Conservation (phyloP, 2,329 filamentous ascomycete genomes). For the Pseudocercospora ulei region DNA sequence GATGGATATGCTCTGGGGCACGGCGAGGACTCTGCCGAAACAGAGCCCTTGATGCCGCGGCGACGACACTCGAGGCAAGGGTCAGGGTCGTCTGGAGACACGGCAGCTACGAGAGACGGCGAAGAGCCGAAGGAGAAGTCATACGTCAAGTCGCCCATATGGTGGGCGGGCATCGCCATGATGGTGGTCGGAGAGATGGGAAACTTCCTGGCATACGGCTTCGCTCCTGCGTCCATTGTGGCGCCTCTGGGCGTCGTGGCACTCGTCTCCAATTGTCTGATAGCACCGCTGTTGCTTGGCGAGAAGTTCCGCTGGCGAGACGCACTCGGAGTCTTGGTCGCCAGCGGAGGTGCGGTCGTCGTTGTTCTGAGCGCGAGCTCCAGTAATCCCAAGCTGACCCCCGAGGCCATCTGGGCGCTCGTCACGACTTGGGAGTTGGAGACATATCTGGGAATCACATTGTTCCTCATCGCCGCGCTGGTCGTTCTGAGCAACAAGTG, state of each 20-base stretch:
- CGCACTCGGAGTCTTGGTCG: constrained; percentile 76
- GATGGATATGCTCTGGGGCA: constrained; percentile 28
- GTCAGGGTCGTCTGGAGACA: constrained; percentile 34
- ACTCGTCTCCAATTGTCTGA: constrained; percentile 89
- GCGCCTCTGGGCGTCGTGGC: constrained; percentile 95
- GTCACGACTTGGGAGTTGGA: constrained; percentile 85
- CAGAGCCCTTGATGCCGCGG: constrained; percentile 47
- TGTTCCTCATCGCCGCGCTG: constrained; percentile 60
- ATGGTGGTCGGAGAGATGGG: constrained; percentile 90
- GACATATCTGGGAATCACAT: constrained; percentile 73
- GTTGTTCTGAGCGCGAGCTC: constrained; percentile 86
- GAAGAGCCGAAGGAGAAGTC: constrained; percentile 48
- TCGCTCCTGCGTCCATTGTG: constrained; percentile 93
- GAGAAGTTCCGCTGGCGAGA: constrained; percentile 79
- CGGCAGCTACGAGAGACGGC: constrained; percentile 34
- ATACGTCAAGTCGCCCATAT: constrained; percentile 85
- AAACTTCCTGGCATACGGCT: constrained; percentile 95
- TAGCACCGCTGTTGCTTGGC: constrained; percentile 87
- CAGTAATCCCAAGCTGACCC: constrained; percentile 81
- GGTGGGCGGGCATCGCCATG: constrained; percentile 88
- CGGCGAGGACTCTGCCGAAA: constrained; percentile 38
- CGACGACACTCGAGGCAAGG: constrained; percentile 40
- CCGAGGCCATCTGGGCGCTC: constrained; percentile 77
- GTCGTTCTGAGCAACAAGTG: constrained; percentile 77
- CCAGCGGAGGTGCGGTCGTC: constrained; percentile 77